These are phyloP conservation scores for Allomyces javanicus DNA, from an alignment of 192 early-diverging fungal species.

Conservation along the genomic window DNA sequence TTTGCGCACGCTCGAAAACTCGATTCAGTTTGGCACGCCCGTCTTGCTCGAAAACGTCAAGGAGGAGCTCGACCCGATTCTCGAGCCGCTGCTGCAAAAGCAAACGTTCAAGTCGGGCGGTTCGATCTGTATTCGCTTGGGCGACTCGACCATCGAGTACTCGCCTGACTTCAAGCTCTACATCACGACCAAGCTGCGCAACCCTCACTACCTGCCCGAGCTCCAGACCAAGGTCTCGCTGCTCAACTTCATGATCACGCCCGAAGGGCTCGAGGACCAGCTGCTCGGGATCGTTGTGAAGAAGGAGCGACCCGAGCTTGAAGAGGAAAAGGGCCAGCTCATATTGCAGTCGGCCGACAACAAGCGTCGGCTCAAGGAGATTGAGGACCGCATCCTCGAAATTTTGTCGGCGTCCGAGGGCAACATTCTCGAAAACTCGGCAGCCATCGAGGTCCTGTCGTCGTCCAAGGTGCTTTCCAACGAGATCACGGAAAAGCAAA, in stretches of 20 bases:
- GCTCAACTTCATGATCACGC: conserved; percentile 52
- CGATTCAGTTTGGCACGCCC: conserved; percentile 36
- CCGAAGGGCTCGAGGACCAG: conserved; percentile 43
- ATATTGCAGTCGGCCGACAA: conserved; percentile 41
- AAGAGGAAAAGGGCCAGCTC: conserved; percentile 45
- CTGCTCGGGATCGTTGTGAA: conserved; percentile 39
- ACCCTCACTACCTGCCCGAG: conserved; percentile 45
- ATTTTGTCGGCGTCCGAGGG: conserved; percentile 41
- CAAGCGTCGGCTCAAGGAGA: conserved; percentile 40
- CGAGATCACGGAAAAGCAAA: conserved; percentile 44
- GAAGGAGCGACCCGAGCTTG: conserved; percentile 41
- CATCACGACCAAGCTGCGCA: conserved; percentile 43
- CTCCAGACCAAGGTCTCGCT: conserved; percentile 38
- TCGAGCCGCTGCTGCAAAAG: conserved; percentile 39
- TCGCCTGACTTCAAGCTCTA: conserved; percentile 32
- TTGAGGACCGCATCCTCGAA: conserved; percentile 38
- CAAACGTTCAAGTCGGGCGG: conserved; percentile 42
- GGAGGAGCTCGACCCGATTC: conserved; percentile 42
- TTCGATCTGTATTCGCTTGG: conserved; percentile 31
- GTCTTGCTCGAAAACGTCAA: conserved; percentile 46
- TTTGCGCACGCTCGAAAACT: conserved; percentile 36
- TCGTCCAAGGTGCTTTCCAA: conserved; percentile 33
- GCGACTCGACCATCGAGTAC: conserved; percentile 44
- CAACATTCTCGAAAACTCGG: conserved; percentile 46
- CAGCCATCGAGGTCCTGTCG: conserved; percentile 37